Conservation (phyloP, 169 alveolate species). For the Ophryocystis elektroscirrha region DNA sequence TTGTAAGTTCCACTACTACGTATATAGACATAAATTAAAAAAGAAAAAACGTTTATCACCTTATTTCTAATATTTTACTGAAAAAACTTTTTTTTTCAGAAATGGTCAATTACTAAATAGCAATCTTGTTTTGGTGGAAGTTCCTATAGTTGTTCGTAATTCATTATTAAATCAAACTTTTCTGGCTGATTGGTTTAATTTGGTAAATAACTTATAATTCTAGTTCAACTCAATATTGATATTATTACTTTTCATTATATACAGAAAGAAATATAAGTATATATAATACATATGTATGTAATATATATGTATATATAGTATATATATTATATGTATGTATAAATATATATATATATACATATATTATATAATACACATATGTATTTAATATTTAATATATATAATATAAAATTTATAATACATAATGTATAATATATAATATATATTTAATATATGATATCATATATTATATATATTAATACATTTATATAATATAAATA, state of each 20-base stretch:
- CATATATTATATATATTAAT: too few relatives aligned
- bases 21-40: conserved; percentile 20
- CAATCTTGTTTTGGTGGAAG: conserved; percentile 26
- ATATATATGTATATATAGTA: too few relatives aligned
- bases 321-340: too few relatives aligned
- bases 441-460: too few relatives aligned
- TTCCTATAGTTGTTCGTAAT: conserved; percentile 41
- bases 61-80: conserved; percentile 29
- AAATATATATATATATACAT: too few relatives aligned
- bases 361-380: too few relatives aligned
- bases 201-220: conserved; percentile 28
- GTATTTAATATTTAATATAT: too few relatives aligned
- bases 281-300: too few relatives aligned
- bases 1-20: conserved; percentile 33
- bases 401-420: too few relatives aligned
- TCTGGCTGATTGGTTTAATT: conserved; percentile 35
- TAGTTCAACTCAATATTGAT: conserved; percentile 26
- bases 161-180: conserved; percentile 45
- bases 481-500: too few relatives aligned
- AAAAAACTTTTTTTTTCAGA: conserved; percentile 3
- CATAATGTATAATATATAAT: too few relatives aligned
- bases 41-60: conserved; percentile 29
- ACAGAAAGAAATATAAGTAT: conserved; percentile 32
- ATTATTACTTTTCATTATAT: conserved; percentile 24
- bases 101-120: not conserved